Evolutionary conservation across 2,329 filamentous ascomycete genomes (phyloP).

Genomic region (Didymella sp.): DNA sequence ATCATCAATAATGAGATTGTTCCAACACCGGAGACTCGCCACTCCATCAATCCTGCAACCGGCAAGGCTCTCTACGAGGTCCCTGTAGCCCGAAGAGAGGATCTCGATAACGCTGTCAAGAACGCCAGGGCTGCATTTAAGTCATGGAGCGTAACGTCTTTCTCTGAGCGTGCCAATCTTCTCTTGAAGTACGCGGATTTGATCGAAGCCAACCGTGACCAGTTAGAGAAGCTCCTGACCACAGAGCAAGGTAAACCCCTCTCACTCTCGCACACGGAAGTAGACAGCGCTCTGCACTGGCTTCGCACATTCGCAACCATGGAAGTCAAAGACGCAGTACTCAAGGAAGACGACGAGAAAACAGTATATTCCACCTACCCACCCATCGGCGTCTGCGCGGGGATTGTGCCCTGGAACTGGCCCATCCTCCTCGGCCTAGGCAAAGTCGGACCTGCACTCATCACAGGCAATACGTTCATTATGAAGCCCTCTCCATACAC

Average conservation of each 20-base stretch:
- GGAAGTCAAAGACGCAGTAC: conserved; percentile 47
- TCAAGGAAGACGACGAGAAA: conserved; percentile 53
- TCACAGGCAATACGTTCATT: conserved; percentile 64
- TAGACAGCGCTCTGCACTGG: conserved; percentile 26
- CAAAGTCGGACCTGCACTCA: conserved; percentile 65
- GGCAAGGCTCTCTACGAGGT: conserved; percentile 56
- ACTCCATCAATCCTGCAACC: conserved; percentile 60
- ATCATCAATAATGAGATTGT: conserved; percentile 58
- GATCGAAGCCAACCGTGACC: conserved; percentile 28
- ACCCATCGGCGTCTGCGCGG: conserved; percentile 54
- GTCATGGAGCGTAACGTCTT: conserved; percentile 48
- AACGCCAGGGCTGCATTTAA: conserved; percentile 55
- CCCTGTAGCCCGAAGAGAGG: conserved; percentile 55
- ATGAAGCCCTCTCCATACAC: conserved; percentile 65
- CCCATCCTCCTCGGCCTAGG: conserved; percentile 43
- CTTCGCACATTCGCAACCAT: conserved; percentile 44
- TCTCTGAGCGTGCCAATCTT: conserved; percentile 27
- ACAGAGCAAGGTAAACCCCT: conserved; percentile 39
- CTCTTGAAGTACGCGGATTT: conserved; percentile 31
- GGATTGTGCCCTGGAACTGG: conserved; percentile 55
- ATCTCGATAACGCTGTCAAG: conserved; percentile 58
- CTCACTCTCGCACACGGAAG: conserved; percentile 27
- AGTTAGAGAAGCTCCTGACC: conserved; percentile 32
- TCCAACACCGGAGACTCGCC: conserved; percentile 52
- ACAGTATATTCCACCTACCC: conserved; percentile 52